These are phyloP conservation scores for Metschnikowia baotianmanensis DNA, from an alignment of 805 yeast genomes.

Conservation along the genomic window DNA sequence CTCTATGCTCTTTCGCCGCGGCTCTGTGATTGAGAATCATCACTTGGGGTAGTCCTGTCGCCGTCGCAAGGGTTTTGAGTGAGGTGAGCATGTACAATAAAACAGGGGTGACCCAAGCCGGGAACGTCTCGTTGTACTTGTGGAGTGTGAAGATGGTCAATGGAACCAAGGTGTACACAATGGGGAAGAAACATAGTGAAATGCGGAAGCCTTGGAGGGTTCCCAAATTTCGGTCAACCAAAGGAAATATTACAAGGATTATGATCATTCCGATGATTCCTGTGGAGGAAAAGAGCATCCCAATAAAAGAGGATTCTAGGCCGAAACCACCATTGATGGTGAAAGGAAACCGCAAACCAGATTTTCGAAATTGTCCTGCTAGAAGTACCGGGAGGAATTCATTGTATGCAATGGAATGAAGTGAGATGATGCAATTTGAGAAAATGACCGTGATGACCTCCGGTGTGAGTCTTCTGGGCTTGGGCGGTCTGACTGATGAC, in stretches of 20 bases:
- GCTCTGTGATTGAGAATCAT: constrained; percentile 36
- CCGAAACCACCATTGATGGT: constrained; percentile 39
- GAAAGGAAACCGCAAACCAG: constrained; percentile 32
- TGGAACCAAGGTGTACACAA: constrained; percentile 32
- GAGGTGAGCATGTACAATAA: constrained; percentile 32
- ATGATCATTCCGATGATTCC: constrained; percentile 37
- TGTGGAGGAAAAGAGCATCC: constrained; percentile 35
- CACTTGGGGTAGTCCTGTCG: constrained; percentile 38
- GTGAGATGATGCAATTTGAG: constrained; percentile 34
- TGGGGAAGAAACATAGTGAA: constrained; percentile 32
- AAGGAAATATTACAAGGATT: constrained; percentile 31
- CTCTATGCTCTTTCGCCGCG: constrained; percentile 32
- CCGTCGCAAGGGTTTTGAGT: constrained; percentile 30
- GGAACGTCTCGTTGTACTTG: constrained; percentile 25
- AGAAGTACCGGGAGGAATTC: constrained; percentile 40
- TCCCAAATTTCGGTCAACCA: constrained; percentile 31
- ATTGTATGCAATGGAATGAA: constrained; percentile 31
- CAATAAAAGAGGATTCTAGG: constrained; percentile 30
- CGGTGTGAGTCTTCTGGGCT: constrained; percentile 23
- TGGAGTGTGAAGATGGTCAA: constrained; percentile 31
- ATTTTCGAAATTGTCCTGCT: constrained; percentile 29
- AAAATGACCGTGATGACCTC: constrained; percentile 31
- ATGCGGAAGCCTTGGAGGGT: constrained; percentile 31
- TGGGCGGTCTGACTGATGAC: constrained; percentile 6
- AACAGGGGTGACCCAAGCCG: constrained; percentile 30